A percentile compares a stretch with the other conserved stretches of the same genome.
phyloP scores from a whole-genome alignment of 768 basidiomycete species.

The Suillus sp. region DNA sequence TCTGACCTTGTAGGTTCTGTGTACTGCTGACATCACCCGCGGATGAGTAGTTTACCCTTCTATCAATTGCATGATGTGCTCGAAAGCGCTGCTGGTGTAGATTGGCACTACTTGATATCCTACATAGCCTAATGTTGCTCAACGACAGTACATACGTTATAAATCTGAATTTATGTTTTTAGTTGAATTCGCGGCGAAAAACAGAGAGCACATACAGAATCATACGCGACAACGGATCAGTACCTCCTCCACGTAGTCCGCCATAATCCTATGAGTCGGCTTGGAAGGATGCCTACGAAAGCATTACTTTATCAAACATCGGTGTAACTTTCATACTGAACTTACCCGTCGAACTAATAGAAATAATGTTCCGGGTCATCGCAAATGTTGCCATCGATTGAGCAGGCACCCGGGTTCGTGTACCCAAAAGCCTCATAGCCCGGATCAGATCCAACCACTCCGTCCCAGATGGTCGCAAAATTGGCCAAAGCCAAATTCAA shows the following conservation, averaged over 20 bases:
- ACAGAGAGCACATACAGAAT: background rate
- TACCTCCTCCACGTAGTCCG: constrained; percentile 49
- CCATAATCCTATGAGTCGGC: constrained; percentile 53
- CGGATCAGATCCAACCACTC: constrained; percentile 44
- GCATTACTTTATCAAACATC: constrained; percentile 1
- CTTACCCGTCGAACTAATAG: constrained; percentile 54
- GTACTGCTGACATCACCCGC: background rate
- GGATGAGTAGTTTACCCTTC: background rate
- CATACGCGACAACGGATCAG: constrained; percentile 32
- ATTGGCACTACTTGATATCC: background rate
- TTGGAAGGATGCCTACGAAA: constrained; percentile 49
- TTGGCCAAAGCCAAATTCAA: constrained; percentile 49
- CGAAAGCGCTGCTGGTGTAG: background rate
- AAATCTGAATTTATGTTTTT: background rate
- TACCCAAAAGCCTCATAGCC: constrained; percentile 54
- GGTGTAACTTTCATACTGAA: background rate
- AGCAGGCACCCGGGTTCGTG: constrained; percentile 40
- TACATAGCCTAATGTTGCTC: too few relatives aligned
- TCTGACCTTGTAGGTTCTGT: too few relatives aligned
- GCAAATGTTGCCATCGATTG: constrained; percentile 36
- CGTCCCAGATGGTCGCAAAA: constrained; percentile 53
- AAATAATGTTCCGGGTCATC: constrained; percentile 50
- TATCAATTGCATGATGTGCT: background rate
- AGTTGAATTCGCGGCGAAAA: background rate
- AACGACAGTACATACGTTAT: background rate